Evolutionary conservation across 1,284 basidiomycete species (phyloP).

Genomic region (Meira miltonrushii): DNA sequence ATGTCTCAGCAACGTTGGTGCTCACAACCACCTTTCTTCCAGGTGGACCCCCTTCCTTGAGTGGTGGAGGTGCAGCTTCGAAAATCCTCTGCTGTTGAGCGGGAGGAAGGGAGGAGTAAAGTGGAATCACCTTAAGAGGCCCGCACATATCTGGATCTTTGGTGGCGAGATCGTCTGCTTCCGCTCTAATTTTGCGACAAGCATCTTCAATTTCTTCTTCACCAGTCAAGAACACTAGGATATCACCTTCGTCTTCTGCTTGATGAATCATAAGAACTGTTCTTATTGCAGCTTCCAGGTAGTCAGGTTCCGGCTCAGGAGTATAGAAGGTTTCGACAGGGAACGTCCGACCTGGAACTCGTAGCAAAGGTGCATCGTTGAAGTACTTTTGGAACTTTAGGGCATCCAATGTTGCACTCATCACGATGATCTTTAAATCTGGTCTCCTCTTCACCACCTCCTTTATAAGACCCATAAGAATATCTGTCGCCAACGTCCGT

Average conservation of each 20-base stretch:
- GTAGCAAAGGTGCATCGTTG: slow-evolving; percentile 81
- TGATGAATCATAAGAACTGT: slow-evolving; percentile 97
- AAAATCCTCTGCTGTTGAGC: slow-evolving; percentile 93
- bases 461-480: slow-evolving; percentile 85
- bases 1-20: slow-evolving; percentile 97
- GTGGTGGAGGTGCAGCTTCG: slow-evolving; percentile 70
- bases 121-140: slow-evolving; percentile 78
- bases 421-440: slow-evolving; percentile 95
- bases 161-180: slow-evolving; percentile 18
- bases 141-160: slow-evolving; percentile 55
- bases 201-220: slow-evolving; percentile 81
- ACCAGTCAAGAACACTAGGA: slow-evolving; percentile 91
- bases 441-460: slow-evolving; percentile 71
- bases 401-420: slow-evolving; percentile 96
- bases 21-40: slow-evolving; percentile 91
- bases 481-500: slow-evolving; percentile 93
- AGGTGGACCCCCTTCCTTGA: slow-evolving; percentile 65
- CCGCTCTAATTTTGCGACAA: not conserved
- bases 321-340: slow-evolving; percentile 94
- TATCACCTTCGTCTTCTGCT: slow-evolving; percentile 87
- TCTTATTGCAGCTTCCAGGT: slow-evolving; percentile 92
- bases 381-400: slow-evolving; percentile 97
- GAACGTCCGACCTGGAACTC: slow-evolving; percentile 92
- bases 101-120: slow-evolving; percentile 89
- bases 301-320: slow-evolving; percentile 90